Conservation (phyloP, 352 stramenopile genomes). For the Pythium guiyangense region DNA sequence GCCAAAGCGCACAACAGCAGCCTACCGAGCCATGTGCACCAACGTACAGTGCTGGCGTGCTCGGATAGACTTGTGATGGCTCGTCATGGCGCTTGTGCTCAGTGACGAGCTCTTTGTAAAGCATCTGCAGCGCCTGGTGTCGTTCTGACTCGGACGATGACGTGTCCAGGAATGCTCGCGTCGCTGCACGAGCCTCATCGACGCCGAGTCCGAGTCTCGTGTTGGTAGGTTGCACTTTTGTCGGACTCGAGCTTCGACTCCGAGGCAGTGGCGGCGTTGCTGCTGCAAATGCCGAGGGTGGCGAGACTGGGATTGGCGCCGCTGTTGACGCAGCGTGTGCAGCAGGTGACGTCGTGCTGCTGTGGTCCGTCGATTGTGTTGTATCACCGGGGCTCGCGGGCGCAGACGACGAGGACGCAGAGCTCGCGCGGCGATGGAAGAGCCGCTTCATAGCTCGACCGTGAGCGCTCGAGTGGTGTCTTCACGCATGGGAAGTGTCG, state of each 20-base stretch:
- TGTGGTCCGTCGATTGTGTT: background rate
- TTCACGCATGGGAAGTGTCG: background rate
- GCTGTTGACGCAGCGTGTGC: background rate
- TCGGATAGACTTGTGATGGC: background rate
- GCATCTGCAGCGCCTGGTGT: slow-evolving; percentile 15
- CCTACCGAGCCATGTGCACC: no score
- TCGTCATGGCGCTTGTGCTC: background rate
- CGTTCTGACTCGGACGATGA: slow-evolving; percentile 14
- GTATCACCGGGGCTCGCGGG: background rate
- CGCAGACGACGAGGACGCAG: slow-evolving; percentile 11
- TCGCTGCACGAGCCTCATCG: slow-evolving; percentile 20
- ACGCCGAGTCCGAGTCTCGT: background rate
- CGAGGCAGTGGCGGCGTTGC: background rate
- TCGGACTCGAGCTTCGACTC: slow-evolving; percentile 3
- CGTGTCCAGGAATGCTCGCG: background rate
- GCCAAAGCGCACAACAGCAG: no score
- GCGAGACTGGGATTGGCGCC: no score
- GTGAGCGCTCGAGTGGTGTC: background rate
- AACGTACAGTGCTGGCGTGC: slow-evolving; percentile 2
- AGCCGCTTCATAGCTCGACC: slow-evolving; percentile 42
- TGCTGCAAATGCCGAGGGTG: background rate
- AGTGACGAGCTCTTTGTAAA: slow-evolving; percentile 14
- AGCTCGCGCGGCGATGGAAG: slow-evolving; percentile 36
- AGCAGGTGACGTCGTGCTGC: background rate
- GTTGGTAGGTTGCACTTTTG: slow-evolving; percentile 8